A percentile compares a stretch with the other conserved stretches of the same genome.
phyloP scores from a whole-genome alignment of 2,329 filamentous ascomycete species.

The Trichoderma citrinoviride region DNA sequence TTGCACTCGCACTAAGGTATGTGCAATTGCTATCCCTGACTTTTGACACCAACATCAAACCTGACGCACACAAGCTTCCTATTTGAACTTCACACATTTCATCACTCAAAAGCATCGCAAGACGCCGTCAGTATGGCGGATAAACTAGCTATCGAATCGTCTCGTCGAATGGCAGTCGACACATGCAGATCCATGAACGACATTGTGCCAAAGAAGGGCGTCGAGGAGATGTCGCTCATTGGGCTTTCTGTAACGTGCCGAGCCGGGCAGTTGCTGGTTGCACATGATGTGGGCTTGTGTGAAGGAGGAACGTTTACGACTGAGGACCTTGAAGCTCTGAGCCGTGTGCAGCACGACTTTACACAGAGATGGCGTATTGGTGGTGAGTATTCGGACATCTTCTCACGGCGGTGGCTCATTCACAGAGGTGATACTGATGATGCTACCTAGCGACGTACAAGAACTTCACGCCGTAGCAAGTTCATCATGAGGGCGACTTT shows the following conservation, averaged over 20 bases:
- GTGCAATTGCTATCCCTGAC: too few species aligned
- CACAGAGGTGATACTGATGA: neutral
- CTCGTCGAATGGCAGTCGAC: slow-evolving; percentile 9
- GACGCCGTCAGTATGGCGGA: neutral
- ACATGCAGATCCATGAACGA: slow-evolving; percentile 12
- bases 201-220: neutral
- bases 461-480: neutral
- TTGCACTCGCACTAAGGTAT: slow-evolving; percentile 5
- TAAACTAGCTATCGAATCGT: neutral
- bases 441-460: neutral
- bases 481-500: neutral
- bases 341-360: neutral
- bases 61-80: too few species aligned
- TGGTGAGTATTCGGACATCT: too few species aligned
- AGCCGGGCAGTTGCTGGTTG: neutral
- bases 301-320: neutral
- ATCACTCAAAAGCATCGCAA: neutral
- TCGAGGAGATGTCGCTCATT: neutral
- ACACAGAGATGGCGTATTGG: neutral
- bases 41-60: too few species aligned
- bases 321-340: neutral
- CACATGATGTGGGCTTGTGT: neutral
- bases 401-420: too few species aligned
- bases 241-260: neutral
- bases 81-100: neutral